Percentiles rank a stretch among this genome's conserved stretches.
Evolutionary conservation across 78 protist species (phyloP).

Genomic region (Guillardia theta): DNA sequence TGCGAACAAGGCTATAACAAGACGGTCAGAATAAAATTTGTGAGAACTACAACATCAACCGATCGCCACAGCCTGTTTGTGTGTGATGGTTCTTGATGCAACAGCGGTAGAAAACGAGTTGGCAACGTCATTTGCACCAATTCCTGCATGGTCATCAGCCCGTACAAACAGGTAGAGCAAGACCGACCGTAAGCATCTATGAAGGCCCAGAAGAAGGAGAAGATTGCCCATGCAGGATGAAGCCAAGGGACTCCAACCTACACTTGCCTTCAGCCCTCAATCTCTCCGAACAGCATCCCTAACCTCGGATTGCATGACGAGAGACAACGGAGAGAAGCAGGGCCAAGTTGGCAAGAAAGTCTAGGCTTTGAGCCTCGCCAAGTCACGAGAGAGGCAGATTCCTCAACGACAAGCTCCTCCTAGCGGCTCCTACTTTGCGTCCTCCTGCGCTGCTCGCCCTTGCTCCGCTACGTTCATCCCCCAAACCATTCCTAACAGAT

Average conservation of each 20-base stretch:
- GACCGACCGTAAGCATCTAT: neutral
- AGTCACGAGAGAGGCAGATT: too few relatives aligned
- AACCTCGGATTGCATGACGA: too few relatives aligned
- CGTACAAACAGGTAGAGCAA: neutral
- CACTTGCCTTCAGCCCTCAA: too few relatives aligned
- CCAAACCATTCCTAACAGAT: too few relatives aligned
- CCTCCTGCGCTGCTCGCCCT: too few relatives aligned
- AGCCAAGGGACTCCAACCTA: neutral
- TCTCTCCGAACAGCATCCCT: too few relatives aligned
- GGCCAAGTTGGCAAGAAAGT: too few relatives aligned
- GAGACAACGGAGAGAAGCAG: too few relatives aligned
- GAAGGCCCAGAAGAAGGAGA: neutral
- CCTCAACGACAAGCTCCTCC: too few relatives aligned
- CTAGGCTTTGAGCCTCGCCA: too few relatives aligned
- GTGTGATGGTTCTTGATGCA: neutral
- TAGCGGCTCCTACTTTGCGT: too few relatives aligned
- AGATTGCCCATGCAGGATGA: neutral
- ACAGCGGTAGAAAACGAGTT: slow-evolving; percentile 33
- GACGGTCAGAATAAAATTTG: neutral
- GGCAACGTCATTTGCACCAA: slow-evolving; percentile 31
- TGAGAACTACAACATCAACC: neutral
- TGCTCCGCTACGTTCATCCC: too few relatives aligned
- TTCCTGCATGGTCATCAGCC: neutral
- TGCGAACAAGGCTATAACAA: neutral
- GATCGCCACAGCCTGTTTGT: neutral